Evolutionary conservation across 805 yeast genomes (phyloP), one percentile per base, ranked within the genome.

Genomic region (Candida insectorum): DNA sequence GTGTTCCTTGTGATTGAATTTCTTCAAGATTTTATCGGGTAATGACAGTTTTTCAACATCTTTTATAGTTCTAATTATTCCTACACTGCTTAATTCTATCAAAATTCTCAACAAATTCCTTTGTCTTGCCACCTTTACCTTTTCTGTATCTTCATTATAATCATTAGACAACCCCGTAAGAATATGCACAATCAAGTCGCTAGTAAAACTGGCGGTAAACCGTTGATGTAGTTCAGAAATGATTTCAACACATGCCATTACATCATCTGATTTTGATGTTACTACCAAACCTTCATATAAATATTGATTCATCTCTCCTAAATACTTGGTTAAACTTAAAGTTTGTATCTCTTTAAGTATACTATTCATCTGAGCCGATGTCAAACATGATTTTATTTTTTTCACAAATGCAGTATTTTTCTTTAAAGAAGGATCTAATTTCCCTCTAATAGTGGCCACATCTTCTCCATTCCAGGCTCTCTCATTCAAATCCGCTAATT

Each of bases 321-420:
- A 56, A 55, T 85, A 88, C 51, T 85, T 86, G 34, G 76, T 85
- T 30, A 89, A 60, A 2, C 89, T 75, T 4, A 83, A 59, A 7
- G 78, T 65, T 3, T 60, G 49, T 26, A 88, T 68, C 37, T 86
- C 95, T 33, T 75, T 73, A 24, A 85, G 38, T 2, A 84, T 56
- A 6, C 69, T 51, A 1, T 52, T 45, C 26, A 45, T 49, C 24
- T 69, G 69, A 5, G 81, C 89, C 24, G 68, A 69, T 24, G 63
- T 71, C 16, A 87, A 55, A 2, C 79, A 65, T 2, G 72, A 64
- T 42, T 79, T 71, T 32, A 88, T 51, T 46, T 81, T 82, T 52
- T 80, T 83, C 31, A 87, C 79, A 49, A 85, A 84, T 0, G 87
- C 82, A 3, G 86, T 77, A 51, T 89, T 85, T 54, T 81, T 85